These are phyloP conservation scores for Skeletonema potamos DNA, from an alignment of 108 stramenopile species.

Conservation along the genomic window DNA sequence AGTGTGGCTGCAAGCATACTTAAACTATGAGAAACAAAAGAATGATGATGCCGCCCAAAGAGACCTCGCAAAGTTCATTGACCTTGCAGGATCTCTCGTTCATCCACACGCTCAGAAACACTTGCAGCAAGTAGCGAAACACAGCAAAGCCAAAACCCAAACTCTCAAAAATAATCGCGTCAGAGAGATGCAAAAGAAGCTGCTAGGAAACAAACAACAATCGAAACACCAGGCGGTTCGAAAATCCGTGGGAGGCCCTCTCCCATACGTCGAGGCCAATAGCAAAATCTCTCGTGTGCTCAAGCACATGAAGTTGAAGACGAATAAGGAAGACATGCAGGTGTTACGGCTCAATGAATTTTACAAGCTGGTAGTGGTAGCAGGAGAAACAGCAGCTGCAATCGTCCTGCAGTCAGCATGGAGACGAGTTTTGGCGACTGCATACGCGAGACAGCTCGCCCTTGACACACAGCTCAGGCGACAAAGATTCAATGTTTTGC, in stretches of 20 bases:
- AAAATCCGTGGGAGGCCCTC: slow-evolving; percentile 1
- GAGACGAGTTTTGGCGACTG: slow-evolving; percentile 32
- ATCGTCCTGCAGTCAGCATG: slow-evolving; percentile 36
- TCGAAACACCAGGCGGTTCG: not conserved
- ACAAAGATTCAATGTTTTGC: slow-evolving; percentile 32
- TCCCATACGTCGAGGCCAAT: slow-evolving; percentile 45
- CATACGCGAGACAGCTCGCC: not conserved
- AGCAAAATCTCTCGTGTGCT: slow-evolving; percentile 38
- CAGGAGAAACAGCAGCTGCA: slow-evolving; percentile 36
- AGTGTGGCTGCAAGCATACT: slow-evolving; percentile 23
- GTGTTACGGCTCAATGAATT: slow-evolving; percentile 29
- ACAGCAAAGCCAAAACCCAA: not conserved
- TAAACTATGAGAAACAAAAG: slow-evolving; percentile 16
- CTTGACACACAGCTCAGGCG: slow-evolving; percentile 7
- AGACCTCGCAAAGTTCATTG: slow-evolving; percentile 25
- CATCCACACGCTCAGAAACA: slow-evolving; percentile 39
- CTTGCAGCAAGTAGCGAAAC: slow-evolving; percentile 6
- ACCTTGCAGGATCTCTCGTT: slow-evolving; percentile 32
- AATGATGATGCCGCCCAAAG: slow-evolving; percentile 26
- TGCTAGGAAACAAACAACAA: not conserved
- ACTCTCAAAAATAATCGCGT: slow-evolving; percentile 3
- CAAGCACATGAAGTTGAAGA: slow-evolving; percentile 28
- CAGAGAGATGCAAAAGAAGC: slow-evolving; percentile 14
- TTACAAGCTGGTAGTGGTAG: slow-evolving; percentile 31
- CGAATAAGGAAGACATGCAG: slow-evolving; percentile 32